Base-by-base conservation (phyloP, 108 stramenopile species). In the Epithemia pelagica region DNA sequence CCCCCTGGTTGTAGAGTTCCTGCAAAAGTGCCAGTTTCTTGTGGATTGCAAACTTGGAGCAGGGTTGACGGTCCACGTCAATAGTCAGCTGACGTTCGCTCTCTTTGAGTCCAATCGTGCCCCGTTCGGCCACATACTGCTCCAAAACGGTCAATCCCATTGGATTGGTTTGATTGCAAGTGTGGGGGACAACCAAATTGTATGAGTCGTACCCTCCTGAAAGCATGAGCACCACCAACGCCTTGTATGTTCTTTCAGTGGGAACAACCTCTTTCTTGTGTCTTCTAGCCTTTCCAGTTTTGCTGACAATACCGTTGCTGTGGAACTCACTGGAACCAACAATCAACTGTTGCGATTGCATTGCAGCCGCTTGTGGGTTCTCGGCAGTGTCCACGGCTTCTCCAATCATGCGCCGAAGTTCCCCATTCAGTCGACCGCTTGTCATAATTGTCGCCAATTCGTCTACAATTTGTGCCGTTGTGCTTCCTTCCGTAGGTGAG, bases 391-490 rank as follows among this genome's bases (percentile, higher is more conserved):
- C 30, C n/a, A 59, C 32, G 24, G 74, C 78, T 26, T 65, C 64
- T 19, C 65, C 74, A 53, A 90, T 75, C 10, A 33, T 64, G 2
- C 64, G 46, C 3, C 76, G 64, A 32, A 79, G 77, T 20, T 75
- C 62, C 26, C 60, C n/a, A 56, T 70, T 71, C 32, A 90, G 69
- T 28, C 86, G 78, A 24, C 84, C 82, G 24, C 74, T 67, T 32
- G 83, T 83, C 24, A 86, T 66, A 5, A 89, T 66, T 0, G 72
- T 51, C 27, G 76, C 68, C 30, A 89, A 69, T n/a, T 86, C 88
- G 28, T 79, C 73, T 25, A 82, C 76, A 32, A 81, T 52, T 15
- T 78, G 73, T 27, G 37, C 58, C 20, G 28, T 28, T 2, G 37
- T 46, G 37, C 37, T 46, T 5, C 37, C 15, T 5, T 46, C 37